Percentiles rank a stretch among this genome's conserved stretches.
phyloP scores from a whole-genome alignment of 2,329 filamentous ascomycete species.

The Arthrobotrys conoides region DNA sequence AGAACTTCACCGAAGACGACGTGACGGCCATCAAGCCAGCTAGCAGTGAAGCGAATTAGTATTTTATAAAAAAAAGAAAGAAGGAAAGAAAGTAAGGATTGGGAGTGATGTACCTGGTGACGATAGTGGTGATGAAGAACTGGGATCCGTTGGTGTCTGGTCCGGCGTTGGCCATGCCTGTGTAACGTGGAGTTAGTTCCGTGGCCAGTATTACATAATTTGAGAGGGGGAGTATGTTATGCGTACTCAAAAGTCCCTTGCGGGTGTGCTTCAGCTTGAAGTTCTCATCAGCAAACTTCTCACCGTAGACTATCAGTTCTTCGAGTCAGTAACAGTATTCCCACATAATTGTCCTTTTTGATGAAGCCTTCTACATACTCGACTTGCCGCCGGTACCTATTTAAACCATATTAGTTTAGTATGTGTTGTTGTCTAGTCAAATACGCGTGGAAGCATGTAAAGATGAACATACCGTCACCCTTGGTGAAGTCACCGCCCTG shows the following conservation, averaged over 20 bases:
- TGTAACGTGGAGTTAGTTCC: background rate
- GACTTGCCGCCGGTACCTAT: constrained; percentile 89
- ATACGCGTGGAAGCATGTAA: background rate
- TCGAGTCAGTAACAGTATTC: constrained; percentile 9
- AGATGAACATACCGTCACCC: constrained; percentile 74
- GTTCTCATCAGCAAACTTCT: constrained; percentile 96
- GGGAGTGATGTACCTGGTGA: constrained; percentile 72
- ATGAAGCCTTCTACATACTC: constrained; percentile 69
- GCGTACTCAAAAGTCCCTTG: constrained; percentile 79
- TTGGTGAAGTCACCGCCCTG: constrained; percentile 97
- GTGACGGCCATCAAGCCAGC: constrained; percentile 87
- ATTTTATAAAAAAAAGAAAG: background rate
- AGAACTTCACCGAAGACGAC: constrained; percentile 91
- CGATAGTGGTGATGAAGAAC: constrained; percentile 89
- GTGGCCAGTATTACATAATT: background rate
- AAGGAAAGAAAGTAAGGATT: background rate
- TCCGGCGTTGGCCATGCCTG: constrained; percentile 85
- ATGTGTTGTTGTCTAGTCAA: constrained; percentile 44
- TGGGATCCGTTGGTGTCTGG: constrained; percentile 89
- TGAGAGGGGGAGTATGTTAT: background rate
- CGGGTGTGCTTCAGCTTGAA: constrained; percentile 81
- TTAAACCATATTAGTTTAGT: constrained; percentile 13
- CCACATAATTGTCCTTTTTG: background rate
- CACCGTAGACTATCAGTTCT: constrained; percentile 73
- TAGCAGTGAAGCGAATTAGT: constrained; percentile 65